A percentile compares a stretch with the other conserved stretches of the same genome.
Conservation (phyloP, 805 yeast species). For the Maudiozyma barnettii region DNA sequence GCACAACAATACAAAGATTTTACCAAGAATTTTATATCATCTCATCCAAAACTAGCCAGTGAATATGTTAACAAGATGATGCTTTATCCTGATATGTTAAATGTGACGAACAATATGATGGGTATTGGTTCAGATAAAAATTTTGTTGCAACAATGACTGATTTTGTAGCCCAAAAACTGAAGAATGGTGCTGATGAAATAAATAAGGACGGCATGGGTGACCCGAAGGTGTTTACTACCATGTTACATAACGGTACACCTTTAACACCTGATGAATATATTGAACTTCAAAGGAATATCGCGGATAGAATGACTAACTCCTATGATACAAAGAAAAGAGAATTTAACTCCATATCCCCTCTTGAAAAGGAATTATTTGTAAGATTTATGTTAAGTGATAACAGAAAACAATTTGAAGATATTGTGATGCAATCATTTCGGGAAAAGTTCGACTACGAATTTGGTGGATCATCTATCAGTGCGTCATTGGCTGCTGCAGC, state of each 20-base stretch:
- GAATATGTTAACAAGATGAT: slow-evolving; percentile 26
- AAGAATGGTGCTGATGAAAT: slow-evolving; percentile 5
- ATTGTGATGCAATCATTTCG: slow-evolving; percentile 23
- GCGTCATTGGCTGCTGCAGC: slow-evolving; percentile 24
- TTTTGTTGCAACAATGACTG: slow-evolving; percentile 72
- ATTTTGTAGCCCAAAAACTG: slow-evolving; percentile 43
- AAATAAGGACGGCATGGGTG: slow-evolving; percentile 10
- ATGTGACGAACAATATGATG: slow-evolving; percentile 72
- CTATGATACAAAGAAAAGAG: slow-evolving; percentile 21
- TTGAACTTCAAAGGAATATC: slow-evolving; percentile 23
- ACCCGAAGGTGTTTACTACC: slow-evolving; percentile 21
- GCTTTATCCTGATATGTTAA: slow-evolving; percentile 37
- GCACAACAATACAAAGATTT: slow-evolving; percentile 21
- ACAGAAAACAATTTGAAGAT: slow-evolving; percentile 21
- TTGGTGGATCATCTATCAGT: slow-evolving; percentile 16
- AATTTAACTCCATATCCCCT: slow-evolving; percentile 21
- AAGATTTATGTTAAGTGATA: slow-evolving; percentile 26
- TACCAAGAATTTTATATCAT: slow-evolving; percentile 26
- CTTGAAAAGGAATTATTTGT: slow-evolving; percentile 25
- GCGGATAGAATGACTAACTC: slow-evolving; percentile 27
- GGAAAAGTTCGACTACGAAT: slow-evolving; percentile 18
- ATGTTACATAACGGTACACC: slow-evolving; percentile 26
- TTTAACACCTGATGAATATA: slow-evolving; percentile 24
- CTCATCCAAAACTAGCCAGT: slow-evolving; percentile 28
- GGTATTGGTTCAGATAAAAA: slow-evolving; percentile 55